Base-by-base conservation (phyloP, 768 basidiomycete genomes). In the Cubamyces sp. region DNA sequence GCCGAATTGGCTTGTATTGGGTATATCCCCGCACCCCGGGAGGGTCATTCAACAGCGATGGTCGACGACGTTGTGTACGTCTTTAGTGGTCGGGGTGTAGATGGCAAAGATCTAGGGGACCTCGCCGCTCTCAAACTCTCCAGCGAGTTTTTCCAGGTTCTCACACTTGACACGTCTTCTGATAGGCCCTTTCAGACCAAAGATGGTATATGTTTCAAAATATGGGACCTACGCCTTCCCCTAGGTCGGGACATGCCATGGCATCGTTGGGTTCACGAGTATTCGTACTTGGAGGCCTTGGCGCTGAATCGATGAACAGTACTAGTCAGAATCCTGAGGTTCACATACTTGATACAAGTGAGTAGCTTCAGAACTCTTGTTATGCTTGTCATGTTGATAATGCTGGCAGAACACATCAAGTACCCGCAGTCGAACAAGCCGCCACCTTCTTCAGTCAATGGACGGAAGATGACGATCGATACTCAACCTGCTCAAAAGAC, bases 171-270 rank as follows among this genome's bases (percentile, higher is more conserved):
- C 18, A 40, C 28, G 43, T 30, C 23, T 49, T 30, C 63, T 65
- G 43, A 62, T 15, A 2, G 3, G 16, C 46, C 3, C 1, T 15
- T 46, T 30, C 72, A 98, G 96, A 95, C 75, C 92, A 94, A 71
- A 84, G 97, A 68, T 99, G 97, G 97, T 99, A 96, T 77, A 98
- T 96, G 94, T 99, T 99, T 80, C 95, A 98, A 75, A 97, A 98
- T 72, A 99, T 99, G 97, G 97, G 97, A 0, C 96, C 96, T 18
- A 85, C 93, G 16, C 97, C 97, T 0, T 88, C 82, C 42, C 92
- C 94, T 3, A 84, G 97, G 52, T 96, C 94, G 9, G 97, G 97
- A 1, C 97, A 99, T 75, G 92, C 96, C n/a, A 96, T 99, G 95
- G 94, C 96, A 7, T 87, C 93, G 14, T 88, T 91, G 71, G 94